Base-by-base conservation (phyloP, 2,329 filamentous ascomycete genomes). In the Talaromyces verruculosus region DNA sequence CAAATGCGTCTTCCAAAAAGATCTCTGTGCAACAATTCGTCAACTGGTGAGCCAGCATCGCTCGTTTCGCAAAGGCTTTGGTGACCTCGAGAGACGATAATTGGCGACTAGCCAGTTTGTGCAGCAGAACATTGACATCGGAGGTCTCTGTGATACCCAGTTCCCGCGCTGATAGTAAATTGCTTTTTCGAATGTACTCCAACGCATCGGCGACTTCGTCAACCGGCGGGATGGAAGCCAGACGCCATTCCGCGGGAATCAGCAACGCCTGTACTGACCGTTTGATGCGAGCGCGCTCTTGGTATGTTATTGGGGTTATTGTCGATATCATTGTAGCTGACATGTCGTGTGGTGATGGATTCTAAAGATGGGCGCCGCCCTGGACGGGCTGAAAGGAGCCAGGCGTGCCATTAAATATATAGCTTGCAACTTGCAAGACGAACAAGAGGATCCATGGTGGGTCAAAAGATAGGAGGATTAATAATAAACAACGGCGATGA, bases 51-150 rank as follows among this genome's bases (percentile, higher is more conserved):
- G 85, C 85, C 22, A 88, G 72, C 4, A 73, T 84, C 30, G 86
- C 86, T 47, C 86, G 77, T 53, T 84, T 77, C 51, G 87, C 74
- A 72, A 87, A 88, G 1, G 85, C 85, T 37, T 77, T 81, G 2
- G 79, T 81, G 8, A 87, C 82, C 17, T 77, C 73, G 1, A 75
- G 76, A 37, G 81, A 77, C 11, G 77, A 81, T 22, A 84, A 71
- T 61, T 80, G 74, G 7, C 81, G 81, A 6, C 74, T 76, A 5
- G 82, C 78, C 41, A 88, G 76, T 61, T 69, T 71, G 19, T 64
- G 66, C 2, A 73, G 70, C 1, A 73, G 67, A 1, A 71, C 55
- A 11, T 67, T 68, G 61, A 73, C 70, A 41, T 73, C 68, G 0
- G 67, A 67, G 28, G 71, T 71, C 58, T 73, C 72, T 1, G 72